phyloP scores from a whole-genome alignment of 2,329 filamentous ascomycete species.

The Epichloe baconii region DNA sequence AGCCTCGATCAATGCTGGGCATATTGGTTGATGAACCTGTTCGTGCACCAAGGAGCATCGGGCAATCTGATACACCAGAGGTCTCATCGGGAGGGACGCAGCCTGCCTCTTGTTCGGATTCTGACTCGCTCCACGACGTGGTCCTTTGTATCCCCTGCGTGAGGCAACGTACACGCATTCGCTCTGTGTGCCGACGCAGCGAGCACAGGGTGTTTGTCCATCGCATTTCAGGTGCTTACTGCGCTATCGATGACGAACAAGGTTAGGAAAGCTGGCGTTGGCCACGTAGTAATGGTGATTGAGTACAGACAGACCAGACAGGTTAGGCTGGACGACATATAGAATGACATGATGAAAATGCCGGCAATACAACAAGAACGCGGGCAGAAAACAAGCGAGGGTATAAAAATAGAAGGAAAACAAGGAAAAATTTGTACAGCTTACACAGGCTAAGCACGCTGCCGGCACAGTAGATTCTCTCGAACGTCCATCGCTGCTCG shows the following conservation, averaged over 20 bases:
- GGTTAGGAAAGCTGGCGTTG: background rate
- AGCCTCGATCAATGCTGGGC: background rate
- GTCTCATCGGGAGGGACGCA: conserved; percentile 23
- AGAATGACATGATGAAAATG: background rate
- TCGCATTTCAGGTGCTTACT: conserved; percentile 66
- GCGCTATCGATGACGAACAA: conserved; percentile 24
- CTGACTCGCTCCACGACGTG: conserved; percentile 23
- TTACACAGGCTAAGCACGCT: conserved; percentile 43
- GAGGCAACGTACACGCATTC: conserved; percentile 63
- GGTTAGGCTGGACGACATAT: background rate
- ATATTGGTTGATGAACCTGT: conserved; percentile 6
- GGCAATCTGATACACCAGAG: conserved; percentile 23
- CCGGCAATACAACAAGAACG: background rate
- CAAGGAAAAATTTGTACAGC: conserved; percentile 7
- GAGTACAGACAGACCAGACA: background rate
- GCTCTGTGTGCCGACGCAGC: conserved; percentile 45
- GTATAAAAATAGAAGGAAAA: background rate
- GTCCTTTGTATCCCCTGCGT: conserved; percentile 60
- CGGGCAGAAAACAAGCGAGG: background rate
- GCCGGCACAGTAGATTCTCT: conserved; percentile 29
- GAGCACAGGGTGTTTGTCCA: conserved; percentile 53
- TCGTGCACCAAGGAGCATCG: conserved; percentile 19
- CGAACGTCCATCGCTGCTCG: conserved; percentile 9
- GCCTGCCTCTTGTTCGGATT: conserved; percentile 39
- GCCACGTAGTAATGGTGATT: background rate